These are phyloP conservation scores for Hypoxylon rubiginosum DNA, from an alignment of 2,329 filamentous ascomycete genomes.

Conservation along the genomic window DNA sequence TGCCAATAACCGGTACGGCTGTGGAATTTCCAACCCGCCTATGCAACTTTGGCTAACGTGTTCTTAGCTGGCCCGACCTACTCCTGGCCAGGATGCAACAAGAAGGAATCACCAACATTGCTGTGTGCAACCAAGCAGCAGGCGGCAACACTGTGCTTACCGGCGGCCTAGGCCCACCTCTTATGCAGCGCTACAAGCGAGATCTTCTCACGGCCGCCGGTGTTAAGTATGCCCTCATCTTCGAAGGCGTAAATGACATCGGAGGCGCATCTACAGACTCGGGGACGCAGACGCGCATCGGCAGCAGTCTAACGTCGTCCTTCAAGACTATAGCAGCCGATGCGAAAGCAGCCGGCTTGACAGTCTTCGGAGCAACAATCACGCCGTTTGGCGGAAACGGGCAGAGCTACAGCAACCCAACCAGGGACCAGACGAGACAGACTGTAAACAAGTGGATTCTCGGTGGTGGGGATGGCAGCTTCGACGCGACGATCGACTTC, in stretches of 20 bases:
- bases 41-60: slow-evolving; percentile 17
- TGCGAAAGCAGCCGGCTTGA: slow-evolving; percentile 66
- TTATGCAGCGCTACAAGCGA: slow-evolving; percentile 71
- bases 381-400: slow-evolving; percentile 70
- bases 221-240: slow-evolving; percentile 73
- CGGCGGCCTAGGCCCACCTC: slow-evolving; percentile 73
- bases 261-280: slow-evolving; percentile 63
- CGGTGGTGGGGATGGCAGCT: slow-evolving; percentile 60
- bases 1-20: slow-evolving; percentile 65
- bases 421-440: slow-evolving; percentile 68
- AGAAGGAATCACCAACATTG: slow-evolving; percentile 62
- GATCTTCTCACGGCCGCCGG: slow-evolving; percentile 71
- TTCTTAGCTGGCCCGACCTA: slow-evolving; percentile 67
- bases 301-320: slow-evolving; percentile 66
- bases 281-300: slow-evolving; percentile 63
- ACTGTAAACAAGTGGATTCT: slow-evolving; percentile 73
- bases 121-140: slow-evolving; percentile 74
- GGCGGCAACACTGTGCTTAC: slow-evolving; percentile 75
- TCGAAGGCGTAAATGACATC: slow-evolving; percentile 79
- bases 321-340: slow-evolving; percentile 70
- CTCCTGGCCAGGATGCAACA: slow-evolving; percentile 66
- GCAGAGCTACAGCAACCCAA: slow-evolving; percentile 67
- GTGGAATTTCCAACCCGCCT: not conserved
- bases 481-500: slow-evolving; percentile 74
- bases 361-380: slow-evolving; percentile 74